Base-by-base conservation (phyloP, 192 early-diverging fungal species). In the Podila minutissima region DNA sequence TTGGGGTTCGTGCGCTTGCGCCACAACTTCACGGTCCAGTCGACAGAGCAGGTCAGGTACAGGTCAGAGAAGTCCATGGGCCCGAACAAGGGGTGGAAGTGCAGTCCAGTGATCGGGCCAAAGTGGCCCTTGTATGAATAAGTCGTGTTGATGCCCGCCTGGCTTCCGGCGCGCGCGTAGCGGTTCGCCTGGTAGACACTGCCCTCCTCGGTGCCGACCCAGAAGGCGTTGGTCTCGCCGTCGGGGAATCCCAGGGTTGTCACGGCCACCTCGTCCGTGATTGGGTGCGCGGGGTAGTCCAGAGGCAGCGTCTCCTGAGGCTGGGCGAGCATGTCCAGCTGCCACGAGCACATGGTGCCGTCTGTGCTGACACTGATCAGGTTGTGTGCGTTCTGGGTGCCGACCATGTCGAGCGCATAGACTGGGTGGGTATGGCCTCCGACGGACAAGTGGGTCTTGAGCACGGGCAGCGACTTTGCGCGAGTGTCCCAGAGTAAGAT, bases 11-110 rank as follows among this genome's bases (percentile, higher is more conserved):
- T 74, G 77, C 88, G 82, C 91, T 91, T 22, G 90, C 91, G 88
- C 98, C 98, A 99, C 19, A 99, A 84, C 65, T 98, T 97, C 72
- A 97, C 92, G 2, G 97, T 97, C 98, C 98, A 99, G 82, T 99
- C 98, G 4, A 97, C 93, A 12, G 94, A 95, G 38, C 89, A 88
- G 10, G 97, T 98, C 62, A 99, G 72, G 72, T 95, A 99, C 55
- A 99, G 75, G 81, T 99, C 96, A 7, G 94, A 89, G 77, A 97
- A 97, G 71, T 97, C 96, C 28, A 88, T 76, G n/a, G 93, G 89
- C 10, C 93, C 94, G 62, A 84, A 73, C 11, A 89, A 51, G 32
- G 97, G 97, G 78, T 99, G 98, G 87, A 98, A 97, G 59, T 94
- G 85, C 64, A 99, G 82, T 60, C 93, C 91, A 50, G 96, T 99